A percentile compares a stretch with the other conserved stretches of the same genome.
Conservation (phyloP, 129 eudicot genomes). For the Saposhnikovia divaricata region DNA sequence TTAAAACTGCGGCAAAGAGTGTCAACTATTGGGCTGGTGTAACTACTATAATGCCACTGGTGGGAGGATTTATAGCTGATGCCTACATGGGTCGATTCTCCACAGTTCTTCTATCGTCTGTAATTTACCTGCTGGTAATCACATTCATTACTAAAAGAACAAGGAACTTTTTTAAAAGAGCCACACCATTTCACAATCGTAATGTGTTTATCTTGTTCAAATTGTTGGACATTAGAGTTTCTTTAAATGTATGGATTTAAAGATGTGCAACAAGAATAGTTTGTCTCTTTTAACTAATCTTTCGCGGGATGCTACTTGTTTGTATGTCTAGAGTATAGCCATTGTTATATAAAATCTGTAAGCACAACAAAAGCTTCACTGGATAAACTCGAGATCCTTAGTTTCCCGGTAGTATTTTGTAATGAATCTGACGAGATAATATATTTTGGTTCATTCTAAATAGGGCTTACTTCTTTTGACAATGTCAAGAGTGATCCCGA, state of each 20-base stretch:
- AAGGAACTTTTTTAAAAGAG: not conserved
- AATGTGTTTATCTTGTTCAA: not conserved
- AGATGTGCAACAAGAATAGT: not conserved
- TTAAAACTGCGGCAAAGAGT: conserved; percentile 62
- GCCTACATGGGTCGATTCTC: conserved; percentile 67
- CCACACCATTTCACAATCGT: not conserved
- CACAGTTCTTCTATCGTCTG: conserved; percentile 51
- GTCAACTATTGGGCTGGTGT: conserved; percentile 75
- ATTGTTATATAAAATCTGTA: too few species aligned
- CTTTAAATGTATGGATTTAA: not conserved
- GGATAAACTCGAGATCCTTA: not conserved
- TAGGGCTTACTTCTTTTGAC: conserved; percentile 71
- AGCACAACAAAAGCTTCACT: not conserved
- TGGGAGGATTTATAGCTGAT: conserved; percentile 88
- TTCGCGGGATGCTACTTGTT: not conserved
- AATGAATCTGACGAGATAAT: not conserved
- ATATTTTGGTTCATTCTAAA: not conserved
- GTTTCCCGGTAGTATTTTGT: not conserved
- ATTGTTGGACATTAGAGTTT: not conserved
- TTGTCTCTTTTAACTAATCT: not conserved
- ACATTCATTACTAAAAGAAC: not conserved
- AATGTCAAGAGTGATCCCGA: conserved; percentile 51
- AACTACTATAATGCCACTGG: conserved; percentile 66
- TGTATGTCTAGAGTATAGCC: not conserved
- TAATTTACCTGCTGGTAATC: conserved; percentile 56